A percentile compares a stretch with the other conserved stretches of the same genome.
Conservation (phyloP, 495 filamentous ascomycete species). For the Neurospora africana region DNA sequence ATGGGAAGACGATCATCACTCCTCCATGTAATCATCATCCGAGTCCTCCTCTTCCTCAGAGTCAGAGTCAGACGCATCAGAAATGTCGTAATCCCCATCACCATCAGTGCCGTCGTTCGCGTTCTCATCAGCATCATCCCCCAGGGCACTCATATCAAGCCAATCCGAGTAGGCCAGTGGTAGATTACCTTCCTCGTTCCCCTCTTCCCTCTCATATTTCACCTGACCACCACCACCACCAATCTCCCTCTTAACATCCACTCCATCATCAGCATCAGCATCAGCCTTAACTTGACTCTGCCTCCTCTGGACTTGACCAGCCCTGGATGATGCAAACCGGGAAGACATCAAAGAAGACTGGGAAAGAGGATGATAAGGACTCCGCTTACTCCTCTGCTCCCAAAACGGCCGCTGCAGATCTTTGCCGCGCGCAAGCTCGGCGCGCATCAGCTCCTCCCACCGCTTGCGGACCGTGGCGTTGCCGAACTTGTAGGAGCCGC, state of each 20-base stretch:
- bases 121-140: background rate
- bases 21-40: background rate
- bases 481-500: conserved; percentile 76
- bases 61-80: background rate
- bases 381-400: background rate
- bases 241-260: background rate
- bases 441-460: conserved; percentile 45
- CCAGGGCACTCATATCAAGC: background rate
- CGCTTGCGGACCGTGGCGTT: conserved; percentile 84
- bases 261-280: background rate
- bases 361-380: background rate
- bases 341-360: background rate
- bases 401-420: conserved; percentile 8
- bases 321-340: background rate
- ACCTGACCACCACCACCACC: background rate
- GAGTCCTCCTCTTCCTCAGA: background rate
- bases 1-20: background rate
- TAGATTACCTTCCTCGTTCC: background rate
- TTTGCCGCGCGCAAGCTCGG: conserved; percentile 7
- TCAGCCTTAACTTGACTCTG: background rate
- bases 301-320: background rate
- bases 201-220: background rate
- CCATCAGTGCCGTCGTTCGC: background rate
- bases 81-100: background rate
- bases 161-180: background rate